Evolutionary conservation across 2,329 filamentous ascomycete genomes (phyloP).

Genomic region (Alternaria metachromatica): DNA sequence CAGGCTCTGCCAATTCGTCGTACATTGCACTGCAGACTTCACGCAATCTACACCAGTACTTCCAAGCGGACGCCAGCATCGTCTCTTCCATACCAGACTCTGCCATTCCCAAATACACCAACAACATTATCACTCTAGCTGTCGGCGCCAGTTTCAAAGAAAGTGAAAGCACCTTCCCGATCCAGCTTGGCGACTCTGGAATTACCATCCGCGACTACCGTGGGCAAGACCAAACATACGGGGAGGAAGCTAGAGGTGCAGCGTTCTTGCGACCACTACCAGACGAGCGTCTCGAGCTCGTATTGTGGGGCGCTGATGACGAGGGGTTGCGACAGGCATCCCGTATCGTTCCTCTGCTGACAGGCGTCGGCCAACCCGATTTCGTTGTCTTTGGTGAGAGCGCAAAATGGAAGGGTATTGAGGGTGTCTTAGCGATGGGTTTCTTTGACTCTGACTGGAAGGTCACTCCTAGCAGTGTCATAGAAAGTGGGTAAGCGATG

Average conservation of each 20-base stretch:
- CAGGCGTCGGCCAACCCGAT: constrained; percentile 65
- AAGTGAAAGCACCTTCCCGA: constrained; percentile 35
- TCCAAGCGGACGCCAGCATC: constrained; percentile 59
- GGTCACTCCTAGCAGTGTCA: constrained; percentile 56
- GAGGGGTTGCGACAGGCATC: constrained; percentile 58
- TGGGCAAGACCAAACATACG: constrained; percentile 29
- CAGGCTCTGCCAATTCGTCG: constrained; percentile 34
- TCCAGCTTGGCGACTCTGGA: constrained; percentile 29
- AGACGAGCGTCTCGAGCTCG: constrained; percentile 59
- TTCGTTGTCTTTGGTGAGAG: constrained; percentile 59
- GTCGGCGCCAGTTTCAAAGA: constrained; percentile 35
- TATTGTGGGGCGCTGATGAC: constrained; percentile 62
- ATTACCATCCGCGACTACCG: constrained; percentile 30
- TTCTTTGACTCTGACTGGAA: constrained; percentile 64
- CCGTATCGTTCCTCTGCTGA: constrained; percentile 61
- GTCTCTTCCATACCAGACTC: constrained; percentile 6
- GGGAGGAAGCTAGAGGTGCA: constrained; percentile 53
- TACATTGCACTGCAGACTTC: constrained; percentile 61
- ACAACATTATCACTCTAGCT: constrained; percentile 56
- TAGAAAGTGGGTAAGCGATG: constrained; percentile 11
- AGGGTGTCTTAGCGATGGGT: constrained; percentile 61
- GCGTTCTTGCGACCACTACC: constrained; percentile 60
- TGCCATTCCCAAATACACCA: constrained; percentile 21
- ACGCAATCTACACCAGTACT: constrained; percentile 65
- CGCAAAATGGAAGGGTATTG: constrained; percentile 59